These are phyloP conservation scores for Coemansia sp. DNA, from an alignment of 192 early-diverging fungal species.

Conservation along the genomic window DNA sequence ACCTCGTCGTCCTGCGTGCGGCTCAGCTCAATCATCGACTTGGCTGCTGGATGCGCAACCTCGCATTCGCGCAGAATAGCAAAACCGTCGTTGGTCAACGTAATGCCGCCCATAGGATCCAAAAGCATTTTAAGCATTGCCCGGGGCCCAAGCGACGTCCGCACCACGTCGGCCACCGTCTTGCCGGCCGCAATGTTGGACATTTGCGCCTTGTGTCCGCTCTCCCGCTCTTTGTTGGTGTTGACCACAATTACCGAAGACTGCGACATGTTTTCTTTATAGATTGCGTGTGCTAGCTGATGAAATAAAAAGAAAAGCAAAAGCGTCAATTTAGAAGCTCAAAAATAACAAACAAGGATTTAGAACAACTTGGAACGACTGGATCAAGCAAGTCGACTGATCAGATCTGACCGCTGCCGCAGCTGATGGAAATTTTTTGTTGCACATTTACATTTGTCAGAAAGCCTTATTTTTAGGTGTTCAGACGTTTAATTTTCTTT, in stretches of 20 bases:
- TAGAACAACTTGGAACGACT: background rate
- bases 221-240: constrained; percentile 90
- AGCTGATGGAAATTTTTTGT: background rate
- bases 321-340: constrained; percentile 1
- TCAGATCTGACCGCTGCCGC: background rate
- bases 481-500: background rate
- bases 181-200: constrained; percentile 98
- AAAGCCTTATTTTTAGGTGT: background rate
- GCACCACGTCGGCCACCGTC: constrained; percentile 97
- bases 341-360: constrained; percentile 6
- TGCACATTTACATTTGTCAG: background rate
- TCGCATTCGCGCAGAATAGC: constrained; percentile 98
- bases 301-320: constrained; percentile 5
- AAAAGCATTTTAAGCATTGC: constrained; percentile 99
- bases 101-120: constrained; percentile 99
- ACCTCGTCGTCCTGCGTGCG: constrained; percentile 99
- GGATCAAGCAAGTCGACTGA: background rate
- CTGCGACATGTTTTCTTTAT: constrained; percentile 51
- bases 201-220: constrained; percentile 92
- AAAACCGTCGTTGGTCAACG: constrained; percentile 98
- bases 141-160: constrained; percentile 95
- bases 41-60: constrained; percentile 99
- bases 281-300: background rate
- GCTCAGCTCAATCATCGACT: constrained; percentile 98
- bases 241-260: constrained; percentile 87